phyloP scores from a whole-genome alignment of 306 rosid species.

The Vachellia collinsii region DNA sequence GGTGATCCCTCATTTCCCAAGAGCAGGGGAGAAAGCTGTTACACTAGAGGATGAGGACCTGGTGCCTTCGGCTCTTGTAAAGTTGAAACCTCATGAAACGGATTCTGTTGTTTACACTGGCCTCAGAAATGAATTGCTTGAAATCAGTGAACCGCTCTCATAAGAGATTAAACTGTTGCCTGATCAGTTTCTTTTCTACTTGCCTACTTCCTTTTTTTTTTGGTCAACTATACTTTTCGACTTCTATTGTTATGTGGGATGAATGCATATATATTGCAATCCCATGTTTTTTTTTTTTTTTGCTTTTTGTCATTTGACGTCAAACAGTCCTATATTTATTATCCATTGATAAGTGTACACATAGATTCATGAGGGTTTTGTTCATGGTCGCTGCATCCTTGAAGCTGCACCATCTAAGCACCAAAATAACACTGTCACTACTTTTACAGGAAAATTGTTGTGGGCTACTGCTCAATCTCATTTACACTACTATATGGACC shows the following conservation, averaged over 20 bases:
- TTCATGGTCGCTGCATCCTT: neutral
- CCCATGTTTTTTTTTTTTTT: neutral
- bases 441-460: neutral
- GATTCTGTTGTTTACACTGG: too few relatives aligned
- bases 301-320: constrained; percentile 10
- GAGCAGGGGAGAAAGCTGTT: too few relatives aligned
- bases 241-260: neutral
- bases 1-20: too few relatives aligned
- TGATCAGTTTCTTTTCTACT: constrained; percentile 8
- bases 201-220: too few relatives aligned
- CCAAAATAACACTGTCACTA: neutral
- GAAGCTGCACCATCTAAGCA: neutral
- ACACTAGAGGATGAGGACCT: too few relatives aligned
- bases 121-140: too few relatives aligned
- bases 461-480: neutral
- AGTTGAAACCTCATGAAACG: too few relatives aligned
- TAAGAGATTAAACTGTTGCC: constrained; percentile 48
- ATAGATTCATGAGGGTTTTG: constrained; percentile 13
- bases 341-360: constrained; percentile 4
- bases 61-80: too few relatives aligned
- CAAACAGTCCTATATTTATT: constrained; percentile 13
- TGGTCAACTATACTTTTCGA: neutral
- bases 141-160: constrained; percentile 85
- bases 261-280: constrained; percentile 26
- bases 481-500: too few relatives aligned